Evolutionary conservation across 1,139 yeast genomes (phyloP), one percentile per base, ranked within the genome.

Genomic region (Pichia sp.): DNA sequence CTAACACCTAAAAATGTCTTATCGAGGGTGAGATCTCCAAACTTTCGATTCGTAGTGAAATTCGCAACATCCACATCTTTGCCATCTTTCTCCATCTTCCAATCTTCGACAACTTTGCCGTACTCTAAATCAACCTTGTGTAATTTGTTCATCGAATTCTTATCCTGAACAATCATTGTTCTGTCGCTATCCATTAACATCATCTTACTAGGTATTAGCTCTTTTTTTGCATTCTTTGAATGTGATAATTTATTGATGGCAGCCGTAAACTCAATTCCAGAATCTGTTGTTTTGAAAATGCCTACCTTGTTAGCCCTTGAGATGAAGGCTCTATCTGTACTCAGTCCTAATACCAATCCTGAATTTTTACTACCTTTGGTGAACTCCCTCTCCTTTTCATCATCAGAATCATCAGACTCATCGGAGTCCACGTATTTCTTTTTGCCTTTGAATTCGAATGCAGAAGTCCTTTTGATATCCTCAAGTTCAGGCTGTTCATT

Each of bases 21-120:
- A 62, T 90, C 96, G 10, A 74, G 77, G 0, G 92, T 81, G 66
- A 85, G 72, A 66, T 85, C 95, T 42, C 89, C 79, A 63, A 84
- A 86, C 69, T 90, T 90, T 55, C 78, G 71, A 17, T 81, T 75
- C 6, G 96, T 92, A 2, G 85, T 87, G 67, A 82, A 85, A 40
- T 80, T 75, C 20, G 75, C 78, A 31, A 84, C 73, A 29, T 84
- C 74, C 7, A 78, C 68, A 20, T 70, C 65, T 24, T 65, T 63
- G 36, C 71, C 75, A 41, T 76, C 75, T 16, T 76, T 75, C 36
- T 67, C 64, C 48, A 67, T 49, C 27, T 61, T 55, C 95, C 96
- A 90, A 67, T 88, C 95, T 64, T 90, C 96, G 30, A 91, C 86
- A 53, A 91, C 78, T 64, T 84, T 75, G 6, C 97, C 97, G 55